Percentiles rank a stretch among this genome's conserved stretches.
phyloP scores from a whole-genome alignment of 1,284 basidiomycete genomes.

The Coriolopsis trogii region DNA sequence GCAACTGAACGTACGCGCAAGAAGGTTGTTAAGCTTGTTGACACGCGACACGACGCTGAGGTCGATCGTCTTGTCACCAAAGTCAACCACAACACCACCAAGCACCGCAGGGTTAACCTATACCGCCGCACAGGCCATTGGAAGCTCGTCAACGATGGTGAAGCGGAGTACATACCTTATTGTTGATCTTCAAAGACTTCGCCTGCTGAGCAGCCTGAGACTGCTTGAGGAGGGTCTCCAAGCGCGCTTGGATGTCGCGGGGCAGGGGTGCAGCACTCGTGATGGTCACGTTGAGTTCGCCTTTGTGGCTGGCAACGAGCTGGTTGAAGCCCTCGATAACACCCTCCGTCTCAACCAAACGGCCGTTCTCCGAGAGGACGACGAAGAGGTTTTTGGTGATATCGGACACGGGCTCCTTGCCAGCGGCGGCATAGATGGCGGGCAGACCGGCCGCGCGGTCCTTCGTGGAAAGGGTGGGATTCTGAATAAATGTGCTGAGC shows the following conservation, averaged over 20 bases:
- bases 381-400: constrained; percentile 92
- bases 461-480: constrained; percentile 85
- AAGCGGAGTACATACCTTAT: constrained; percentile 65
- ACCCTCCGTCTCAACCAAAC: constrained; percentile 81
- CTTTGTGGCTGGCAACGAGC: constrained; percentile 88
- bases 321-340: constrained; percentile 93
- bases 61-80: constrained; percentile 98
- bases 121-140: not conserved
- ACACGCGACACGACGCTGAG: constrained; percentile 92
- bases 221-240: constrained; percentile 86
- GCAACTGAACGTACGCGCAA: constrained; percentile 62
- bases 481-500: constrained; percentile 73
- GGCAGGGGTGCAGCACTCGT: constrained; percentile 85
- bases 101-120: constrained; percentile 88
- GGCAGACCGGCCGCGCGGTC: constrained; percentile 78
- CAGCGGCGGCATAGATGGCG: constrained; percentile 62
- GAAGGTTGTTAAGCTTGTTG: constrained; percentile 90
- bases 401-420: constrained; percentile 78
- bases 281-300: constrained; percentile 92
- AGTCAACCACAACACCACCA: constrained; percentile 93
- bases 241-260: constrained; percentile 70
- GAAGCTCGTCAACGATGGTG: not conserved
- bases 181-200: constrained; percentile 84
- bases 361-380: constrained; percentile 93
- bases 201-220: constrained; percentile 82